Conservation (phyloP, 768 basidiomycete species). For the Clitopilus passeckerianus region DNA sequence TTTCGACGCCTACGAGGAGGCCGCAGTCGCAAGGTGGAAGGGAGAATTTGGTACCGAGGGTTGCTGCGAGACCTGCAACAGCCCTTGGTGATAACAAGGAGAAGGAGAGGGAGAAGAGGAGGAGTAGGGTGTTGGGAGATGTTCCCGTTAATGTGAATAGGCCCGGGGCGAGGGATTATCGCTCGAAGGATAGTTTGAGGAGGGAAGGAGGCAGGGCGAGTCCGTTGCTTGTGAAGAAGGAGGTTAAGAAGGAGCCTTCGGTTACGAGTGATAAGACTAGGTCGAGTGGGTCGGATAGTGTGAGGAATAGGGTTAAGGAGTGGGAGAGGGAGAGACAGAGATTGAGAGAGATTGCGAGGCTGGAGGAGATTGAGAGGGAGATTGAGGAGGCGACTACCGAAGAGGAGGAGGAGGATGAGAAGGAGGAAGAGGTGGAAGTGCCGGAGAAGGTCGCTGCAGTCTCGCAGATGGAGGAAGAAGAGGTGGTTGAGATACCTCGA, state of each 20-base stretch:
- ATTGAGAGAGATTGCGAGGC: slow-evolving; percentile 60
- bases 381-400: slow-evolving; percentile 35
- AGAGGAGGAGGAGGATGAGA: slow-evolving; percentile 27
- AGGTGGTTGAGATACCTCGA: not conserved
- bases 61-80: not conserved
- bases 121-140: not conserved
- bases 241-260: not conserved
- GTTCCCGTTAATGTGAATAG: not conserved
- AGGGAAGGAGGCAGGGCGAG: slow-evolving; percentile 16
- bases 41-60: not conserved
- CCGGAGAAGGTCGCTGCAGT: slow-evolving; percentile 8
- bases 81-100: not conserved
- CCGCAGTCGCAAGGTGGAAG: not conserved
- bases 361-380: slow-evolving; percentile 55
- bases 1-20: not conserved
- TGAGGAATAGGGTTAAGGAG: slow-evolving; percentile 61
- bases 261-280: not conserved
- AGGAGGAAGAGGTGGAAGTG: slow-evolving; percentile 15
- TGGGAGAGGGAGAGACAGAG: slow-evolving; percentile 73
- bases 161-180: not conserved
- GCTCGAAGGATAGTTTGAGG: slow-evolving; percentile 3
- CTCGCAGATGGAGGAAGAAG: slow-evolving; percentile 5
- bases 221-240: slow-evolving; percentile 14
- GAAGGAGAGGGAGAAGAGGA: not conserved
- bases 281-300: slow-evolving; percentile 24